Percentiles rank a stretch among this genome's conserved stretches.
These are phyloP conservation scores for Bipolaris cookei DNA, from an alignment of 2,329 filamentous ascomycete genomes.

Conservation along the genomic window DNA sequence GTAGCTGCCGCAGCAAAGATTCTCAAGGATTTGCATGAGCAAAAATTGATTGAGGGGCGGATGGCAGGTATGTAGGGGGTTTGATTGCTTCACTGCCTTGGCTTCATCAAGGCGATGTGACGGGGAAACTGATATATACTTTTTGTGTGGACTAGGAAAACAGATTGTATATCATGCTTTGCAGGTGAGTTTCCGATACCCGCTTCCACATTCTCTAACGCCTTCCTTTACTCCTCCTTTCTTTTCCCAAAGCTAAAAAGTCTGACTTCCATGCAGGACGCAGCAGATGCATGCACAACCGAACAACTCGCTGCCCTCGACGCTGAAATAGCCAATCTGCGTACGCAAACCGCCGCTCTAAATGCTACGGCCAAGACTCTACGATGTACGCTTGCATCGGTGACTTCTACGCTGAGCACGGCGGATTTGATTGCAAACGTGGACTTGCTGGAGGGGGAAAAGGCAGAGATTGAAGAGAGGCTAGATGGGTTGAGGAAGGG, in stretches of 20 bases:
- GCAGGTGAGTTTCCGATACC: slow-evolving; percentile 45
- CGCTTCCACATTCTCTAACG: background rate
- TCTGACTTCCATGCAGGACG: slow-evolving; percentile 48
- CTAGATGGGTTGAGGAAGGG: slow-evolving; percentile 53
- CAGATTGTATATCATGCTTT: slow-evolving; percentile 66
- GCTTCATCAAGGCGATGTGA: too few relatives aligned
- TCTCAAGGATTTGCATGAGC: slow-evolving; percentile 68
- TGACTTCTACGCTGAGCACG: slow-evolving; percentile 59
- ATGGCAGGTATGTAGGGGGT: slow-evolving; percentile 53
- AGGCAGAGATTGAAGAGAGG: slow-evolving; percentile 48
- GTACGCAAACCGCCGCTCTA: slow-evolving; percentile 53
- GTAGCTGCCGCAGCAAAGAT: slow-evolving; percentile 64
- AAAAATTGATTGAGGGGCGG: slow-evolving; percentile 64
- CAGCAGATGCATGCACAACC: slow-evolving; percentile 56
- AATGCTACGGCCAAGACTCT: slow-evolving; percentile 57
- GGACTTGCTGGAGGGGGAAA: slow-evolving; percentile 54
- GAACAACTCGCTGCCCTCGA: slow-evolving; percentile 59
- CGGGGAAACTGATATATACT: background rate
- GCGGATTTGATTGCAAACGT: slow-evolving; percentile 57
- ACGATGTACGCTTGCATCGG: slow-evolving; percentile 54
- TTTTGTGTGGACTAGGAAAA: slow-evolving; percentile 56
- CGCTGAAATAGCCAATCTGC: slow-evolving; percentile 55
- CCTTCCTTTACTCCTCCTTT: background rate
- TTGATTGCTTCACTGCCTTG: too few relatives aligned
- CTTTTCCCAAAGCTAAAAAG: too few relatives aligned